Percentiles rank a stretch among this genome's conserved stretches.
These are phyloP conservation scores for Hansfordia pulvinata DNA, from an alignment of 2,329 filamentous ascomycete species.

Conservation along the genomic window DNA sequence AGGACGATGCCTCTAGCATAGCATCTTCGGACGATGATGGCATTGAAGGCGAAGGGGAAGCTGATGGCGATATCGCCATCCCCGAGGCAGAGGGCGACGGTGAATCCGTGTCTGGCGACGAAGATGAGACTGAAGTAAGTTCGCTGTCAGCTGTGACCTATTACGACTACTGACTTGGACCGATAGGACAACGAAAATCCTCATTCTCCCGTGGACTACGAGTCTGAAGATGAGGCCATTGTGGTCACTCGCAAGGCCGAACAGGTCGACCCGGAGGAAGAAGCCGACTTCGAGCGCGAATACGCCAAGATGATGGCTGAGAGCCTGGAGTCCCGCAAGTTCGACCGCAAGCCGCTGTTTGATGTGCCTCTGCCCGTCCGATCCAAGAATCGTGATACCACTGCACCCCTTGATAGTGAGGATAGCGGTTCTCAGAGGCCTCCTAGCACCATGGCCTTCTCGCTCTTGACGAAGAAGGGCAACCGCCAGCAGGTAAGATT, in stretches of 20 bases:
- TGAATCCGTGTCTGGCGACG: slow-evolving; percentile 42
- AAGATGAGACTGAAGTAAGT: slow-evolving; percentile 44
- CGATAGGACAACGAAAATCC: slow-evolving; percentile 31
- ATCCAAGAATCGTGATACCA: slow-evolving; percentile 47
- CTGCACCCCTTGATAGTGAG: slow-evolving; percentile 19
- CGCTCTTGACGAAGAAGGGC: slow-evolving; percentile 86
- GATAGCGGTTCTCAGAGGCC: slow-evolving; percentile 15
- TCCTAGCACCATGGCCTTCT: slow-evolving; percentile 84
- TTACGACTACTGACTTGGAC: slow-evolving; percentile 6
- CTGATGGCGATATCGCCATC: slow-evolving; percentile 49
- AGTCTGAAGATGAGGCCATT: slow-evolving; percentile 76
- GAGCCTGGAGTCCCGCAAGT: slow-evolving; percentile 88
- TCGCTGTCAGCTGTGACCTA: slow-evolving; percentile 2
- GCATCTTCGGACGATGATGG: slow-evolving; percentile 63
- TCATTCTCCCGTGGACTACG: slow-evolving; percentile 39
- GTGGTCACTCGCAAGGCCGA: slow-evolving; percentile 86
- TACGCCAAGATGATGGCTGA: slow-evolving; percentile 98
- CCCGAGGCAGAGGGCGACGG: slow-evolving; percentile 48
- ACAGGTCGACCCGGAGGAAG: slow-evolving; percentile 79
- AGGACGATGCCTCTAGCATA: slow-evolving; percentile 58
- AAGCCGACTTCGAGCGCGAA: slow-evolving; percentile 95
- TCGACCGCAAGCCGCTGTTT: slow-evolving; percentile 87
- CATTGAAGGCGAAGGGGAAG: slow-evolving; percentile 35
- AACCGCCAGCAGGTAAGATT: slow-evolving; percentile 75
- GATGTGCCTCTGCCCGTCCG: slow-evolving; percentile 96